Conservation (phyloP, 2,329 filamentous ascomycete species). For the Cladosporium sp. region DNA sequence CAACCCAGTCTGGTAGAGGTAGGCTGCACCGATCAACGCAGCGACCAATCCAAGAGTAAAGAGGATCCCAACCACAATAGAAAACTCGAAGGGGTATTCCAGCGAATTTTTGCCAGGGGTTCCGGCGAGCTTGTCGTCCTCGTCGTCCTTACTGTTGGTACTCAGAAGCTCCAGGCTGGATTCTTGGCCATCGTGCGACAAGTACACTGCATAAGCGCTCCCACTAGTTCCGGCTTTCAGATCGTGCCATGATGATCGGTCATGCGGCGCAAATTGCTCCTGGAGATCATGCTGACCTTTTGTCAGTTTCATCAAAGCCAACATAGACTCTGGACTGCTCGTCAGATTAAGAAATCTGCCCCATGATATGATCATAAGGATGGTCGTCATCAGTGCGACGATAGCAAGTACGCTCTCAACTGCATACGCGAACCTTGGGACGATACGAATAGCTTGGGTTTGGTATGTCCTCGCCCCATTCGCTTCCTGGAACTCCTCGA, state of each 20-base stretch:
- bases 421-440: slow-evolving; percentile 39
- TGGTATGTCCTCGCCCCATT: slow-evolving; percentile 27
- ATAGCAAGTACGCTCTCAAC: neutral
- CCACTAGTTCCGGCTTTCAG: neutral
- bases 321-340: too few relatives aligned
- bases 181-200: too few relatives aligned
- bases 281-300: slow-evolving; percentile 27
- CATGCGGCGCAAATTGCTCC: slow-evolving; percentile 6
- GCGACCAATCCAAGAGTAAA: too few relatives aligned
- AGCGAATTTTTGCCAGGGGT: neutral
- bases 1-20: neutral
- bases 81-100: neutral
- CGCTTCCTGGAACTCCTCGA: slow-evolving; percentile 17
- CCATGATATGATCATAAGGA: neutral
- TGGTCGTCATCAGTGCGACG: neutral
- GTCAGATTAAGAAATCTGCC: too few relatives aligned
- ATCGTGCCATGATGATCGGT: neutral
- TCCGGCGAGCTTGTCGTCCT: too few relatives aligned
- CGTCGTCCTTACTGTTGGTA: neutral
- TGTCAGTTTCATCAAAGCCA: slow-evolving; percentile 39
- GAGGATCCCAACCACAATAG: too few relatives aligned
- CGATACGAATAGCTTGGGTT: slow-evolving; percentile 40
- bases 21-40: neutral
- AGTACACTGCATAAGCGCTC: neutral
- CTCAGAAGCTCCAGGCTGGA: neutral